Conservation (phyloP, 345 rosid genomes). For the Turnera subulata region DNA sequence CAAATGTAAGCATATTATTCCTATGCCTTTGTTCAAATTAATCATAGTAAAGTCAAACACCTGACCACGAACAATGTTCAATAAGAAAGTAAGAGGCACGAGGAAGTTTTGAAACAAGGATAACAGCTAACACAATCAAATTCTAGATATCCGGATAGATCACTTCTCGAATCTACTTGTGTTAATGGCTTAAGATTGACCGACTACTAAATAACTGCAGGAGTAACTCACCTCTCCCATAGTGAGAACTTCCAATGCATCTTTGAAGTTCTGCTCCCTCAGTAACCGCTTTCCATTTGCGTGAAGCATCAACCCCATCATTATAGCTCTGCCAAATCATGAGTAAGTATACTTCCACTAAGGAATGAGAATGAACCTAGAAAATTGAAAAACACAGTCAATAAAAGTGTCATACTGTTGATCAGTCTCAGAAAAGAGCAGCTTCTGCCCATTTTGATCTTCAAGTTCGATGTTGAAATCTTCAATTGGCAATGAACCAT, state of each 20-base stretch:
- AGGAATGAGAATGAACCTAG: not conserved
- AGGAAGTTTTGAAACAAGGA: no score
- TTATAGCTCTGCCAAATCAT: conserved; percentile 53
- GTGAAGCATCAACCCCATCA: conserved; percentile 96
- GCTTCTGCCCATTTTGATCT: conserved; percentile 72
- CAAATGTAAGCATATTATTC: no score
- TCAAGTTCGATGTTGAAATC: conserved; percentile 77
- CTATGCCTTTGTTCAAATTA: no score
- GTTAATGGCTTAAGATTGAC: no score
- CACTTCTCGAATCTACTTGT: no score
- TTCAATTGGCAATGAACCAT: conserved; percentile 69
- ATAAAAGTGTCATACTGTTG: conserved; percentile 41
- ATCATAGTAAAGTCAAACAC: no score
- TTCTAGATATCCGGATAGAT: no score
- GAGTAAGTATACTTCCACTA: conserved; percentile 5
- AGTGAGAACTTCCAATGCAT: conserved; percentile 82
- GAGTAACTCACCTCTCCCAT: conserved; percentile 79
- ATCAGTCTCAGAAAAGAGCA: conserved; percentile 76
- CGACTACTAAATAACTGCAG: not conserved
- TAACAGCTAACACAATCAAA: no score
- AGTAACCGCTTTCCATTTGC: conserved; percentile 68
- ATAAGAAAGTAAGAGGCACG: no score
- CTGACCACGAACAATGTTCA: no score
- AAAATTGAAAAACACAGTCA: conserved; percentile 1
- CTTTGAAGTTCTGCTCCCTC: conserved; percentile 49